Evolutionary conservation across 257 asterid species (phyloP), one percentile per base, ranked within the genome.

Genomic region (Jacaranda mimosifolia): DNA sequence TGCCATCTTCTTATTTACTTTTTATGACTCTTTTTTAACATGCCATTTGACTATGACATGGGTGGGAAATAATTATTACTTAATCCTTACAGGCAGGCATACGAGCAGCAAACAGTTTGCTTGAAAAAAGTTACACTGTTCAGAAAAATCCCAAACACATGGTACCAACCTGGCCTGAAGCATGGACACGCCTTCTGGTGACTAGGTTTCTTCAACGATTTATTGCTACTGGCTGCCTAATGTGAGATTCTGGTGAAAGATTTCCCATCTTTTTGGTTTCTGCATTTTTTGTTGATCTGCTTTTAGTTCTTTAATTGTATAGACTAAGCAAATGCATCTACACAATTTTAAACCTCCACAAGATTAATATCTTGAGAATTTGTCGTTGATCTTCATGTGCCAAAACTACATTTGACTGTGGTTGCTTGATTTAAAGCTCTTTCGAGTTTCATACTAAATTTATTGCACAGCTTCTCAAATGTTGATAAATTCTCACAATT

Each of bases 81-180:
- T 42, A 53, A 67, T 60, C 9, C 3, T 51, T 12, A 64, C 89
- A 92, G 97, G 93, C 95, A 35, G 97, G 94, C 52, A 80, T 82
- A 32, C 56, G 79, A 65, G 98, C 94, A 36, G 97, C 94, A 69
- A 83, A 88, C 21, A 84, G 85, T 40, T 21, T 92, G 60, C 87
- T 92, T 5, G 69, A 73, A 66, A 88, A 74, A 68, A 85, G 49
- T 14, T 83, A 59, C 63, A 78, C 73, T 6, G 13, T 77, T 76
- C 87, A 82, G 77, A 70, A 78, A 17, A 85, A 88, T 43, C 89
- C 89, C 35, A 88, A 81, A 63, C 85, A 86, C 84, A 88, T 88
- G 97, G 86, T 82, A 75, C 95, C 94, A 9, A 86, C 98, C 4
- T 85, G 88, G 89, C 71, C 79, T 58, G 92, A 93, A 89, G 74